These are phyloP conservation scores for Pyricularia sp. DNA, from an alignment of 2,329 filamentous ascomycete genomes.

Conservation along the genomic window DNA sequence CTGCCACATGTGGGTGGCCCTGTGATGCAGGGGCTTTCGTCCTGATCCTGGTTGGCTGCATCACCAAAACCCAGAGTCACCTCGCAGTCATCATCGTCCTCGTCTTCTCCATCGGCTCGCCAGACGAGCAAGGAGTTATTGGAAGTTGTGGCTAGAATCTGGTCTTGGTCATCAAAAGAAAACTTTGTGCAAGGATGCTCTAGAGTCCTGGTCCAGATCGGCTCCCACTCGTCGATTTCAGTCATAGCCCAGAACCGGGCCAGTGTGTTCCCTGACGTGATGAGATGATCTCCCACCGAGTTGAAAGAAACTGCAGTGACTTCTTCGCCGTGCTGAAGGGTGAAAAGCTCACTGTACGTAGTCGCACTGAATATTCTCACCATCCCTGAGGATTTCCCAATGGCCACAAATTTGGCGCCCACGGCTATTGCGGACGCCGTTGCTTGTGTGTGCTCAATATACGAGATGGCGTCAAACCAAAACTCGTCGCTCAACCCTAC, in stretches of 20 bases:
- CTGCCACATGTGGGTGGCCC: not conserved
- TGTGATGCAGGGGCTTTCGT: not conserved
- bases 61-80: not conserved
- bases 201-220: not conserved
- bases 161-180: conserved; percentile 1
- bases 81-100: not conserved
- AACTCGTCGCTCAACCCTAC: not conserved
- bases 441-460: conserved; percentile 1
- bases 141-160: not conserved
- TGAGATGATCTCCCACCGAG: not conserved
- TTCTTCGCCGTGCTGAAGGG: conserved; percentile 1
- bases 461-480: conserved; percentile 2
- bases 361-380: not conserved
- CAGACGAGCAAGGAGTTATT: not conserved
- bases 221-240: not conserved
- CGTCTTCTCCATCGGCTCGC: not conserved
- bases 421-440: not conserved
- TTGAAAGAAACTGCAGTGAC: not conserved
- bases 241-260: not conserved
- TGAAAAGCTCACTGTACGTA: not conserved
- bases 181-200: not conserved
- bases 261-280: not conserved
- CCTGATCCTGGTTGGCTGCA: not conserved
- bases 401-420: not conserved
- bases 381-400: not conserved